Conservation (phyloP, 2,329 filamentous ascomycete genomes). For the Talaromyces sp. region DNA sequence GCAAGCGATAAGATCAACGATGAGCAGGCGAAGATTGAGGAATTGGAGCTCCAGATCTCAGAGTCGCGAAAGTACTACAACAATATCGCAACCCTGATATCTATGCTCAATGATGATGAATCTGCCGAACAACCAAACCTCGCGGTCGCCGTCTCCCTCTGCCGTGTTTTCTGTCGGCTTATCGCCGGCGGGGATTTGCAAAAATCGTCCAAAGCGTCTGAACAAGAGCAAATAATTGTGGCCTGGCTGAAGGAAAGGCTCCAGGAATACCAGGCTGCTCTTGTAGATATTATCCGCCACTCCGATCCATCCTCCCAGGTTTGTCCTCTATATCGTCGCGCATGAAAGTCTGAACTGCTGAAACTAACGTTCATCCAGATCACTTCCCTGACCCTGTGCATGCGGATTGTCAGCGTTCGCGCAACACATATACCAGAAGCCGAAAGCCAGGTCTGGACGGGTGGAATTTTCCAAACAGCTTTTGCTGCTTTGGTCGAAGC, state of each 20-base stretch:
- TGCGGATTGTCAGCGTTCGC: constrained; percentile 81
- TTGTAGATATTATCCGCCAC: constrained; percentile 58
- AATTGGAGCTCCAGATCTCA: constrained; percentile 74
- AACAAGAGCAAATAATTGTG: constrained; percentile 70
- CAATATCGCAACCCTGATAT: constrained; percentile 72
- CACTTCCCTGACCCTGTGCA: constrained; percentile 70
- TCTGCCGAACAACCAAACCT: constrained; percentile 55
- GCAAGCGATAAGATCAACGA: constrained; percentile 48
- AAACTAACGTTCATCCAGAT: constrained; percentile 38
- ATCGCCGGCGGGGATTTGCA: constrained; percentile 68
- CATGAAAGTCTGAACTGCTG: neutral
- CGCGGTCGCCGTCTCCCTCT: constrained; percentile 73
- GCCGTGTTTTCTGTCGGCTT: constrained; percentile 78
- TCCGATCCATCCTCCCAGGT: constrained; percentile 56
- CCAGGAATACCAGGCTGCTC: constrained; percentile 61
- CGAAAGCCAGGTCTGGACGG: constrained; percentile 66
- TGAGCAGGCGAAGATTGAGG: constrained; percentile 62
- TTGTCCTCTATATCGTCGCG: constrained; percentile 9
- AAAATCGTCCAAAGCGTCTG: constrained; percentile 60
- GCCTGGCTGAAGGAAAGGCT: constrained; percentile 75
- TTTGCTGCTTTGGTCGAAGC: constrained; percentile 59
- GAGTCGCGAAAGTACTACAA: constrained; percentile 90
- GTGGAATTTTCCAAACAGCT: constrained; percentile 61
- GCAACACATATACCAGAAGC: constrained; percentile 58
- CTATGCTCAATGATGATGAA: constrained; percentile 45